Evolutionary conservation across 2,329 filamentous ascomycete species (phyloP).

Genomic region (Sphaerulina vaccinii): DNA sequence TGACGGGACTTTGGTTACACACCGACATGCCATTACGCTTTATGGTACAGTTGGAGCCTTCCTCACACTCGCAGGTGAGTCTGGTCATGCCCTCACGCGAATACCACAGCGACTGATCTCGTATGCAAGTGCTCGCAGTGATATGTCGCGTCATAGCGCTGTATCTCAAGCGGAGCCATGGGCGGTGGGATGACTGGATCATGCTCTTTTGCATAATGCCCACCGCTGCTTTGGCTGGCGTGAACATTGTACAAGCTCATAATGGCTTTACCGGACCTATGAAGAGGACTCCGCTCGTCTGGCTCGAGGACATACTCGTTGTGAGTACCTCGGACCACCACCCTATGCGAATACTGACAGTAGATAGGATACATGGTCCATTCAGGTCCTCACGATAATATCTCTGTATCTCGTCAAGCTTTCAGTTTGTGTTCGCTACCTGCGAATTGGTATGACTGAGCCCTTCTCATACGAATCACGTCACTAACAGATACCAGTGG

Average conservation of each 20-base stretch:
- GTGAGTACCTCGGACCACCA: neutral
- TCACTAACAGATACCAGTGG: neutral
- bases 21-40: neutral
- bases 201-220: constrained; percentile 7
- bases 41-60: constrained; percentile 5
- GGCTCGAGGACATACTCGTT: constrained; percentile 1
- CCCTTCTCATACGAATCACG: neutral
- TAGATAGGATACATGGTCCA: neutral
- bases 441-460: constrained; percentile 7
- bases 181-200: constrained; percentile 9
- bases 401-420: constrained; percentile 1
- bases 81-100: neutral
- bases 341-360: neutral
- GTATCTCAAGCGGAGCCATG: constrained; percentile 3
- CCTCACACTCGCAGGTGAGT: constrained; percentile 5
- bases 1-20: neutral
- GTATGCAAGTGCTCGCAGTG: neutral
- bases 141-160: constrained; percentile 3
- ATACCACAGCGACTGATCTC: neutral
- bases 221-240: neutral
- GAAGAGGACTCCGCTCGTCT: neutral
- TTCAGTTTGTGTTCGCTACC: constrained; percentile 5
- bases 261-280: neutral
- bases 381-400: neutral
- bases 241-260: neutral